Conservation (phyloP, 208 protist genomes). For the Trypanosoma platydactyli region DNA sequence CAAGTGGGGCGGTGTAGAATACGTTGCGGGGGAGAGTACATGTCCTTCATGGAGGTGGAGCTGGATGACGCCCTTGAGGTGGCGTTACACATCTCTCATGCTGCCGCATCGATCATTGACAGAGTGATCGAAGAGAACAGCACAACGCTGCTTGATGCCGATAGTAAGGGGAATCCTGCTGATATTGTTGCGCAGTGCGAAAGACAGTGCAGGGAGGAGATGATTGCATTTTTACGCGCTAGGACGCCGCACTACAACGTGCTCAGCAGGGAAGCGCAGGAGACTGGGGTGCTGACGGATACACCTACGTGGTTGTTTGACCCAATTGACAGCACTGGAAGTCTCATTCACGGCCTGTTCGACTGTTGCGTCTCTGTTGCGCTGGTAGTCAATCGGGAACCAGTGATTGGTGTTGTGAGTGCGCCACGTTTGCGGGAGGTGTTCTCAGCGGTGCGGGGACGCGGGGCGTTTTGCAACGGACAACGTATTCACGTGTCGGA, state of each 20-base stretch:
- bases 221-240: conserved; percentile 53
- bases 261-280: conserved; percentile 63
- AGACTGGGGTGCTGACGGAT: conserved; percentile 36
- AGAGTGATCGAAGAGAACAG: conserved; percentile 55
- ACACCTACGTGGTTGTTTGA: conserved; percentile 85
- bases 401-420: conserved; percentile 77
- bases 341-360: conserved; percentile 81
- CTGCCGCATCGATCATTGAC: conserved; percentile 61
- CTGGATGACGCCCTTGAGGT: conserved; percentile 60
- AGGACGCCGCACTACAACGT: conserved; percentile 66
- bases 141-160: conserved; percentile 29
- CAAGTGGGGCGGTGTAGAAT: no score
- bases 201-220: conserved; percentile 75
- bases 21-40: not conserved
- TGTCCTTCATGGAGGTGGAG: conserved; percentile 56
- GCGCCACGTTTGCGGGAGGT: conserved; percentile 79
- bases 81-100: conserved; percentile 57
- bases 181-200: conserved; percentile 81
- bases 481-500: conserved; percentile 80
- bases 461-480: conserved; percentile 86
- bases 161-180: conserved; percentile 42
- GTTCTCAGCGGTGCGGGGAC: conserved; percentile 71
- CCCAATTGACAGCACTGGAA: conserved; percentile 78
- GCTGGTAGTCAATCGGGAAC: conserved; percentile 66
- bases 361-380: conserved; percentile 88